Percentiles rank a stretch among this genome's conserved stretches.
These are phyloP conservation scores for Plantago coronopus DNA, from an alignment of 305 asterid species.

Conservation along the genomic window DNA sequence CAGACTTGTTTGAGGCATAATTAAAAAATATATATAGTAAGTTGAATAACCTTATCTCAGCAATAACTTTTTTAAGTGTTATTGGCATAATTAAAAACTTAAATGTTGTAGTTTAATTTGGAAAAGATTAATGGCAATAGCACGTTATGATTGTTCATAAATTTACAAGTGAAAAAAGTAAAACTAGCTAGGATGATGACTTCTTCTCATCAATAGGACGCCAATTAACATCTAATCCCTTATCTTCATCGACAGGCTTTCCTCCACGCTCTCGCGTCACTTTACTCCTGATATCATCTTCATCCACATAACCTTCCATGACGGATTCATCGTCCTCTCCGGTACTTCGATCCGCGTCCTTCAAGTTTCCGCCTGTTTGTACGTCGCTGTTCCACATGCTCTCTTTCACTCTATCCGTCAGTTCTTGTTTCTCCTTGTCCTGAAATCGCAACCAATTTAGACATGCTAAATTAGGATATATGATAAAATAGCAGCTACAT, in stretches of 20 bases:
- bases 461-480: not conserved
- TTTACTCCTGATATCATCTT: constrained; percentile 8
- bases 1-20: too few species aligned
- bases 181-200: constrained; percentile 4
- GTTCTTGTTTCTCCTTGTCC: not conserved
- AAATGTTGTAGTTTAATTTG: too few species aligned
- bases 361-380: not conserved
- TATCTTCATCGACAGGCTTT: constrained; percentile 21
- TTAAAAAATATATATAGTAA: too few species aligned
- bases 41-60: too few species aligned
- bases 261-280: constrained; percentile 12
- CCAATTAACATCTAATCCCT: constrained; percentile 21
- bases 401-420: constrained; percentile 2
- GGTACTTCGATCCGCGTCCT: not conserved
- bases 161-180: not conserved
- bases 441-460: not conserved
- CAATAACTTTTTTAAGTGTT: too few species aligned
- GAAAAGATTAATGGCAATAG: too few species aligned
- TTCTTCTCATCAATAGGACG: constrained; percentile 21
- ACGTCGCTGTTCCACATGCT: not conserved
- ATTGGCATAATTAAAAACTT: too few species aligned
- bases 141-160: too few species aligned
- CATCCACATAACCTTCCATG: constrained; percentile 3
- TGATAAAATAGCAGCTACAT: too few species aligned
- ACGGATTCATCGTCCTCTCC: constrained; percentile 1